Evolutionary conservation across 352 stramenopile species (phyloP), one percentile per base, ranked within the genome.

Genomic region (Phytophthora foliorum): DNA sequence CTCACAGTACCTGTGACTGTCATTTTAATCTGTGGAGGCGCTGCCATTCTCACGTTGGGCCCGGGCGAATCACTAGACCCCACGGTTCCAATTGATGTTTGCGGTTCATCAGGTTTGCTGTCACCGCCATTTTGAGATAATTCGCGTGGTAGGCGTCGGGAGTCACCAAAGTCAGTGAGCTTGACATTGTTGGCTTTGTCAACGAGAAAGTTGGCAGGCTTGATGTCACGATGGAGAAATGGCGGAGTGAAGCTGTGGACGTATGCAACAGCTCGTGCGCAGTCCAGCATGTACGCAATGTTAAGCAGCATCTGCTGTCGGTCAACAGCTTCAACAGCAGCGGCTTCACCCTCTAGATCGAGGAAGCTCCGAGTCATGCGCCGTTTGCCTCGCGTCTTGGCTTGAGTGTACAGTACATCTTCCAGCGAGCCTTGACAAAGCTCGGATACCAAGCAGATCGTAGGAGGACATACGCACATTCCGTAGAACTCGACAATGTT

Each of bases 151-250:
- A 88, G 38, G n/a, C 72, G 78, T n/a, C 83, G 68, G 0, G 83
- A 90, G 22, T 91, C 83, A 7, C 84, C 82, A 57, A 92, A 92
- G 45, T 92, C 84, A 2, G 84, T 88, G 50, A 92, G 73, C 39
- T 91, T 92, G 62, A 89, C 69, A 25, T 76, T 86, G 55, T 73
- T 75, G 8, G 81, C 59, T 0, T 50, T 57, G 53, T 90, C 84
- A 0, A 92, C 64, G 10, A 92, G 76, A 42, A 91, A 92, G 52
- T 92, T 92, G 6, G 69, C 64, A 4, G 84, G 81, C 27, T 91
- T 91, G 21, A 92, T 80, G 25, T 92, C 83, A 13, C 84, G 83
- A 21, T 92, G 84, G 19, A 92, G 36, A 32, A 92, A 86, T 6
- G 82, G 67, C 4, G 81, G 83, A 5, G 72, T 75, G 42, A 91